Evolutionary conservation across 495 filamentous ascomycete species (phyloP).

Genomic region (Pyrenula aspistea): DNA sequence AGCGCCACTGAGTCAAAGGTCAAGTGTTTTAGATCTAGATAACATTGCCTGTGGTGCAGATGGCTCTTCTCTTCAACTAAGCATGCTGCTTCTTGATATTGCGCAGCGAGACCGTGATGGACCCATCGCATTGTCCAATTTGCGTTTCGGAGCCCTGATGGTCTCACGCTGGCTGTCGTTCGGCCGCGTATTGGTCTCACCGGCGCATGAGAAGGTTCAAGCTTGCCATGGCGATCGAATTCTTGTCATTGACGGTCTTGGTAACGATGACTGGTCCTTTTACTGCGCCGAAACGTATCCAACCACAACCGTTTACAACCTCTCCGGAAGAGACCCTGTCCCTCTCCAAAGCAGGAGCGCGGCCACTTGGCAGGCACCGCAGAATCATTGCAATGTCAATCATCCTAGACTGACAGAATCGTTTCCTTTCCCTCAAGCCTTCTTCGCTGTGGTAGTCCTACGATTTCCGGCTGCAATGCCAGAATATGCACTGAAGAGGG

Average conservation of each 20-base stretch:
- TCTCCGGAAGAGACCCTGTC: constrained; percentile 16
- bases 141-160: constrained; percentile 69
- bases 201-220: constrained; percentile 70
- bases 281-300: constrained; percentile 91
- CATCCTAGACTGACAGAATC: constrained; percentile 52
- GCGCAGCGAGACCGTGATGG: constrained; percentile 46
- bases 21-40: neutral
- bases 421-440: constrained; percentile 80
- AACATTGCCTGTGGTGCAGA: neutral
- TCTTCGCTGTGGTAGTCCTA: constrained; percentile 75
- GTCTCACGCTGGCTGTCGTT: constrained; percentile 85
- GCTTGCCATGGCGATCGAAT: constrained; percentile 48
- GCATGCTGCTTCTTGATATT: constrained; percentile 31
- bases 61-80: constrained; percentile 18
- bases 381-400: constrained; percentile 78
- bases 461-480: constrained; percentile 74
- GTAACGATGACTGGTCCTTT: constrained; percentile 93
- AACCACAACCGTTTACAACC: constrained; percentile 72
- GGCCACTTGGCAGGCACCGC: constrained; percentile 44
- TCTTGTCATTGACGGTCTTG: constrained; percentile 85
- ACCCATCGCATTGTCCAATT: constrained; percentile 62
- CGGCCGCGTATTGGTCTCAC: constrained; percentile 88
- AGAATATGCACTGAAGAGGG: constrained; percentile 62
- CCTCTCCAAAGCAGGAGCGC: constrained; percentile 8
- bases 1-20: neutral